These are phyloP conservation scores for Porcisia deanei DNA, from an alignment of 208 protist species.

Conservation along the genomic window DNA sequence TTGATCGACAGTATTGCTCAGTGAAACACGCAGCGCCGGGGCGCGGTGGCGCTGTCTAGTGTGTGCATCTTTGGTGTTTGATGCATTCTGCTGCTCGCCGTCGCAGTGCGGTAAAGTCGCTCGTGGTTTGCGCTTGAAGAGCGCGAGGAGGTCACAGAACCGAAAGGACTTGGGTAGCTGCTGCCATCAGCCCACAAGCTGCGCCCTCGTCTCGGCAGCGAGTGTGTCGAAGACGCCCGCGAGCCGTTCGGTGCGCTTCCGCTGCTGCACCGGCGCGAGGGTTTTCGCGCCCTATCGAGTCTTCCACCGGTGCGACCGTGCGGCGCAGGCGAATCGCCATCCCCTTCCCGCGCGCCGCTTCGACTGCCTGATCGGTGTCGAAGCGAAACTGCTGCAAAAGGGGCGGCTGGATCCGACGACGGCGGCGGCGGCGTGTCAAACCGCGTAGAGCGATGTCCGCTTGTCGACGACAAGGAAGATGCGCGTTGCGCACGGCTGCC, in stretches of 20 bases:
- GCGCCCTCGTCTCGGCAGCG: constrained; percentile 15
- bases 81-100: constrained; percentile 60
- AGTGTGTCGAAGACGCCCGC: constrained; percentile 17
- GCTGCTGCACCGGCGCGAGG: constrained; percentile 3
- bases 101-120: constrained; percentile 66
- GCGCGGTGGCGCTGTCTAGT: constrained; percentile 8
- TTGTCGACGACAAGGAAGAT: neutral
- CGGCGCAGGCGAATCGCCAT: constrained; percentile 59
- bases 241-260: constrained; percentile 12
- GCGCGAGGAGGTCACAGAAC: constrained; percentile 34
- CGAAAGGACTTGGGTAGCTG: constrained; percentile 23
- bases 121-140: constrained; percentile 39
- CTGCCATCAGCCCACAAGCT: constrained; percentile 22
- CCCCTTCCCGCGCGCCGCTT: constrained; percentile 14
- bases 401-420: neutral
- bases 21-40: constrained; percentile 57
- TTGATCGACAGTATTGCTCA: constrained; percentile 11
- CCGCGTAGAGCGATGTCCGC: constrained; percentile 14
- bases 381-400: neutral
- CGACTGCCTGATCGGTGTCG: constrained; percentile 1
- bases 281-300: constrained; percentile 8
- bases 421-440: constrained; percentile 41
- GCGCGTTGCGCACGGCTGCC: constrained; percentile 5
- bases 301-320: constrained; percentile 54
- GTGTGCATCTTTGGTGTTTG: constrained; percentile 20